Percentiles rank a stretch among this genome's conserved stretches.
phyloP scores from a whole-genome alignment of 306 rosid genomes.

The Inga oerstediana region DNA sequence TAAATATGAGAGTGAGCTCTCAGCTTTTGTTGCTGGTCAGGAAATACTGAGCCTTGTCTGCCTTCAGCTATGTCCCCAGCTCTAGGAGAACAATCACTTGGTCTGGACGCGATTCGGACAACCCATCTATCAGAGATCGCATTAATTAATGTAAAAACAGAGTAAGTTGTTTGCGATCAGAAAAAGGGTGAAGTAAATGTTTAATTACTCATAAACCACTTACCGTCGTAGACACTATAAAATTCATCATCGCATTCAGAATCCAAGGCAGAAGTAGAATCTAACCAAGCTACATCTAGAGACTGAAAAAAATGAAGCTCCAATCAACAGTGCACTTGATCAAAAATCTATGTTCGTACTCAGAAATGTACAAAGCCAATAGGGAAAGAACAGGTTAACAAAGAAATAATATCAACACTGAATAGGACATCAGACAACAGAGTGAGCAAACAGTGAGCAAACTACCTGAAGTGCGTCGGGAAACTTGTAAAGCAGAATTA shows the following conservation, averaged over 20 bases:
- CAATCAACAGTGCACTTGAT: conserved; percentile 5
- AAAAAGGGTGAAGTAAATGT: not conserved
- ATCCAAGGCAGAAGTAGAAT: conserved; percentile 76
- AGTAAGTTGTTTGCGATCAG: not conserved
- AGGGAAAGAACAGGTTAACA: not conserved
- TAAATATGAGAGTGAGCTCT: conserved; percentile 18
- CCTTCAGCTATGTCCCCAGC: conserved; percentile 32
- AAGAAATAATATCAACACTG: not conserved
- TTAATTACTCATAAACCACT: not conserved
- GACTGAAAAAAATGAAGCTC: conserved; percentile 21
- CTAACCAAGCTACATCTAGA: conserved; percentile 75
- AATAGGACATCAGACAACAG: not conserved
- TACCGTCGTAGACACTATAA: conserved; percentile 83
- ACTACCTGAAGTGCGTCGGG: conserved; percentile 40
- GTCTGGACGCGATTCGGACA: conserved; percentile 51
- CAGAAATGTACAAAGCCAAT: not conserved
- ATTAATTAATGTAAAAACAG: not conserved
- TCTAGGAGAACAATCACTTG: conserved; percentile 53
- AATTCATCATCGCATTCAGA: conserved; percentile 94
- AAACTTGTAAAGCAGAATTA: conserved; percentile 56
- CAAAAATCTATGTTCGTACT: not conserved
- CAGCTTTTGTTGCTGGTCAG: conserved; percentile 20
- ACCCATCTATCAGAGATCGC: conserved; percentile 43
- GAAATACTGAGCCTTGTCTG: conserved; percentile 23
- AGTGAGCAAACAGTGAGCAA: not conserved